phyloP scores from a whole-genome alignment of 352 stramenopile genomes.

The Globisporangium middletonii region DNA sequence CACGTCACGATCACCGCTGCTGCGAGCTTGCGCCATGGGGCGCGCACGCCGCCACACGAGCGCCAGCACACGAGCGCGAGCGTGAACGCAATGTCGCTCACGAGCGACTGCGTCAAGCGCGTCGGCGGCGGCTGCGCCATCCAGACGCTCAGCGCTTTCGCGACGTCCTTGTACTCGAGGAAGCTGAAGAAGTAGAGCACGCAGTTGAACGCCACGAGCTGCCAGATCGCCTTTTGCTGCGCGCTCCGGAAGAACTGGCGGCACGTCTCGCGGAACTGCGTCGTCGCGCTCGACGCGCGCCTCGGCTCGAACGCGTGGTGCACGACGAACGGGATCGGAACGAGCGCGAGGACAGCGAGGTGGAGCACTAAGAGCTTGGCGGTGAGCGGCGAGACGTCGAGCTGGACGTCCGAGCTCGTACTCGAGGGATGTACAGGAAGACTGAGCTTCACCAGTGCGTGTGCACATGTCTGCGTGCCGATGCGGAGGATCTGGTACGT shows the following conservation, averaged over 20 bases:
- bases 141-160: conserved; percentile 19
- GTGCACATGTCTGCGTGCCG: conserved; percentile 10
- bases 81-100: conserved; percentile 22
- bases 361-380: conserved; percentile 14
- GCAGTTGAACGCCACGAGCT: conserved; percentile 38
- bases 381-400: conserved; percentile 9
- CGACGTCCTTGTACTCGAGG: conserved; percentile 20
- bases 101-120: conserved; percentile 13
- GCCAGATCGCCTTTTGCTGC: conserved; percentile 40
- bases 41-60: conserved; percentile 10
- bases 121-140: conserved; percentile 8
- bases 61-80: conserved; percentile 20
- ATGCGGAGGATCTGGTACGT: conserved; percentile 32
- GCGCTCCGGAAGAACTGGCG: conserved; percentile 17
- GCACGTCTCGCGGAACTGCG: conserved; percentile 5
- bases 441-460: background rate
- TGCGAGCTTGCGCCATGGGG: conserved; percentile 18
- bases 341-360: conserved; percentile 19
- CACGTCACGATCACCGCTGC: conserved; percentile 13
- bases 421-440: background rate
- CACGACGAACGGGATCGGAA: conserved; percentile 26
- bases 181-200: conserved; percentile 34
- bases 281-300: background rate
- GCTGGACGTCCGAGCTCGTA: background rate
- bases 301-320: conserved; percentile 21